Conservation (phyloP, 225 moss, liverwort and hornwort genomes). For the Sphagnum contortum region DNA sequence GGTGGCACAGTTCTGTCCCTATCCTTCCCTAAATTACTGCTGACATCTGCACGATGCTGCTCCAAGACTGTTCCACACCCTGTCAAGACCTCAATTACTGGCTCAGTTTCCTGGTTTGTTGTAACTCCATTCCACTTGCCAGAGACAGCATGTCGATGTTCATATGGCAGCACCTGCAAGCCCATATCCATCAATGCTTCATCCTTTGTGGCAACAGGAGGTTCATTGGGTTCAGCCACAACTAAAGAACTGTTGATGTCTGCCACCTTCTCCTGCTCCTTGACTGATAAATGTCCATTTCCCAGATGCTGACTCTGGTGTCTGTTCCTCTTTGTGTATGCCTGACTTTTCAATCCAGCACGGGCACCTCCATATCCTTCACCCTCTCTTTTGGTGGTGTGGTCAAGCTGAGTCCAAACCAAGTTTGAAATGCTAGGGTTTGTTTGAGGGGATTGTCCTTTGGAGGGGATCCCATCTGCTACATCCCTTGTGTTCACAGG, state of each 20-base stretch:
- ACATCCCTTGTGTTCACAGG: slow-evolving; percentile 15
- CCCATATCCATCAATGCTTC: slow-evolving; percentile 29
- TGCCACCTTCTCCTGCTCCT: slow-evolving; percentile 32
- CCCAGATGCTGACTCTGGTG: slow-evolving; percentile 50
- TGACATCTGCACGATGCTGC: slow-evolving; percentile 12
- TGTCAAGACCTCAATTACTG: slow-evolving; percentile 11
- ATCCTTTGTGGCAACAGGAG: slow-evolving; percentile 10
- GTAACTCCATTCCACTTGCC: slow-evolving; percentile 26
- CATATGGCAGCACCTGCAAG: slow-evolving; percentile 21
- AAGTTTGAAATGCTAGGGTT: neutral
- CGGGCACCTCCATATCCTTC: slow-evolving; percentile 28
- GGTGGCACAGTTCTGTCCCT: slow-evolving; percentile 10
- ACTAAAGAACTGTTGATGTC: neutral
- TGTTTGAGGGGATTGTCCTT: slow-evolving; percentile 9
- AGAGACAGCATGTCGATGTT: slow-evolving; percentile 17
- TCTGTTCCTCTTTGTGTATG: slow-evolving; percentile 54
- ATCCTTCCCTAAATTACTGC: slow-evolving; percentile 1
- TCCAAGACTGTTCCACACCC: slow-evolving; percentile 18
- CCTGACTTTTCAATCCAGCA: slow-evolving; percentile 28
- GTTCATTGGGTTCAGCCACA: slow-evolving; percentile 17
- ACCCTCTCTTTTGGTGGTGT: slow-evolving; percentile 23
- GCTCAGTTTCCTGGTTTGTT: slow-evolving; percentile 13
- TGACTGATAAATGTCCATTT: slow-evolving; percentile 45
- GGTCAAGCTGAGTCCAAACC: slow-evolving; percentile 8
- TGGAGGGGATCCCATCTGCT: slow-evolving; percentile 20